Evolutionary conservation across 306 rosid genomes (phyloP).

Genomic region (Quercus dentata): DNA sequence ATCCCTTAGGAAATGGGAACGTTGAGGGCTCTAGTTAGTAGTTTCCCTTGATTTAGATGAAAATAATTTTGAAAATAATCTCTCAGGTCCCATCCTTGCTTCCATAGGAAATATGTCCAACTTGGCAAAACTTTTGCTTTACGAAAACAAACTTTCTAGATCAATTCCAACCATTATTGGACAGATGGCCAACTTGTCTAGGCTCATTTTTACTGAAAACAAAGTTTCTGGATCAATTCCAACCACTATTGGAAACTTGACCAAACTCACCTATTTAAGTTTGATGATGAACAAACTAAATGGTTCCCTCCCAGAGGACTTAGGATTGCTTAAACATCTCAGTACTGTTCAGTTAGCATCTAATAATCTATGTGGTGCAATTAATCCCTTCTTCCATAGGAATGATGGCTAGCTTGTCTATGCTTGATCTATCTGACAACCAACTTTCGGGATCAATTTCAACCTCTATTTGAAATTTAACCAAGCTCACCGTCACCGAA

Average conservation of each 20-base stretch:
- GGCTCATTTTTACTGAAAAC: too few species aligned
- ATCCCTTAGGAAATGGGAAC: too few species aligned
- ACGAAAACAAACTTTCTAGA: not conserved
- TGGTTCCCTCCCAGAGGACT: not conserved
- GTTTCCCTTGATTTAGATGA: too few species aligned
- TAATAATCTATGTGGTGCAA: constrained; percentile 6
- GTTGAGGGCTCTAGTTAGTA: too few species aligned
- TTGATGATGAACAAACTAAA: not conserved
- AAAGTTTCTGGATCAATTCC: too few species aligned
- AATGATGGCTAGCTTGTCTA: not conserved
- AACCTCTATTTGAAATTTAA: constrained; percentile 12
- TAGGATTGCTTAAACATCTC: not conserved
- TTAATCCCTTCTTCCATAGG: constrained; percentile 11
- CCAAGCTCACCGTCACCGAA: not conserved
- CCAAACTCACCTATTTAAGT: not conserved
- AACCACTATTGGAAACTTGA: not conserved
- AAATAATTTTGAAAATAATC: not conserved
- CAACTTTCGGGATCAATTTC: constrained; percentile 5
- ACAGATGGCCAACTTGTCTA: too few species aligned
- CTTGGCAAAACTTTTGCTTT: not conserved
- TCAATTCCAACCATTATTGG: not conserved
- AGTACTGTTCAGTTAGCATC: not conserved
- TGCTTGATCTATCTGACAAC: not conserved
- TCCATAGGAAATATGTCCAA: constrained; percentile 3
- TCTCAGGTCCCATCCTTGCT: not conserved